Conservation (phyloP, 768 basidiomycete species). For the Cytidiella melzeri region DNA sequence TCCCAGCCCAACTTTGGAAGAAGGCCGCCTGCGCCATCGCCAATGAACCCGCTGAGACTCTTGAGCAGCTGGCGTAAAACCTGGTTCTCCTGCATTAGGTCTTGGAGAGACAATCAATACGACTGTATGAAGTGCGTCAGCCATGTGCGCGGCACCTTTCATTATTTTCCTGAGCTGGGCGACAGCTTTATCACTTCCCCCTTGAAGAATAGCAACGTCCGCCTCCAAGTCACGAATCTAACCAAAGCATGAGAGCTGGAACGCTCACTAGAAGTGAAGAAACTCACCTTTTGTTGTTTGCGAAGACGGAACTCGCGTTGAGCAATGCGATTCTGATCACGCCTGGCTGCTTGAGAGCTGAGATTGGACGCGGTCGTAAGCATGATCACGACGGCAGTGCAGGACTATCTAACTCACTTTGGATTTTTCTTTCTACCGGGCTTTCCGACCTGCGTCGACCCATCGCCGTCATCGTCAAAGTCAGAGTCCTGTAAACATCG, state of each 20-base stretch:
- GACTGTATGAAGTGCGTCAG: conserved; percentile 8
- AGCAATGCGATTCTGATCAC: conserved; percentile 88
- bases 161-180: conserved; percentile 78
- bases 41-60: conserved; percentile 74
- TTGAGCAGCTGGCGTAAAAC: conserved; percentile 74
- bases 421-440: conserved; percentile 89
- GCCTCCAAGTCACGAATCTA: conserved; percentile 95
- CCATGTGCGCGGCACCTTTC: conserved; percentile 41
- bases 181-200: conserved; percentile 84
- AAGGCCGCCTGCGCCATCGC: conserved; percentile 78
- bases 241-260: conserved; percentile 4
- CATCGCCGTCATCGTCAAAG: conserved; percentile 26
- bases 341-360: conserved; percentile 82
- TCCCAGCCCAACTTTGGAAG: conserved; percentile 78
- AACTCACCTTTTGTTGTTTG: conserved; percentile 77
- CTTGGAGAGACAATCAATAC: conserved; percentile 30
- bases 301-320: conserved; percentile 89
- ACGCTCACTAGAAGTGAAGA: not conserved
- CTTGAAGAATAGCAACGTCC: conserved; percentile 89
- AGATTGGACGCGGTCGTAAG: conserved; percentile 20
- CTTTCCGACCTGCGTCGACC: conserved; percentile 31
- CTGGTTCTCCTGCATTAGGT: conserved; percentile 87
- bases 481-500: conserved; percentile 53
- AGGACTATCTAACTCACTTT: conserved; percentile 44
- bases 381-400: conserved; percentile 22